phyloP scores from a whole-genome alignment of 345 rosid genomes.

The Odontarrhena argentea region DNA sequence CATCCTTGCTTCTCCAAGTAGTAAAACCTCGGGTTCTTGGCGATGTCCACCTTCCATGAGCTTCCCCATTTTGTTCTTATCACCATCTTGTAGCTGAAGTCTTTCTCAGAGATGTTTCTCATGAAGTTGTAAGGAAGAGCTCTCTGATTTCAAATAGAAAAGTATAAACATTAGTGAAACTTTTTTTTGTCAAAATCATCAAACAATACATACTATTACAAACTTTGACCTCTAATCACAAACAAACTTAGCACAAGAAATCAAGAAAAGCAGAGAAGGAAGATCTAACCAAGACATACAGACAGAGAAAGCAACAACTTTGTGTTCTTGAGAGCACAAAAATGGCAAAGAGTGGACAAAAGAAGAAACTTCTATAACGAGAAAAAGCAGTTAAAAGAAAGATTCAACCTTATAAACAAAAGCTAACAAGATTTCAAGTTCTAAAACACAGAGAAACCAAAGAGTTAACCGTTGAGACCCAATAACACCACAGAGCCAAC shows the following conservation, averaged over 20 bases:
- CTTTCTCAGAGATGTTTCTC: background rate
- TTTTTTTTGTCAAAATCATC: background rate
- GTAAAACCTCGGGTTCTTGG: conserved; percentile 21
- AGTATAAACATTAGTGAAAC: background rate
- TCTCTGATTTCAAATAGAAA: conserved; percentile 22
- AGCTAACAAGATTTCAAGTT: background rate
- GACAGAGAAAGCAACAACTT: conserved; percentile 17
- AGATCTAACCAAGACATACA: background rate
- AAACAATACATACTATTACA: background rate
- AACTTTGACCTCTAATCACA: background rate
- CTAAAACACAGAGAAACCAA: background rate
- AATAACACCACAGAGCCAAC: background rate
- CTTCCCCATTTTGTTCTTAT: conserved; percentile 26
- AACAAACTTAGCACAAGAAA: no score
- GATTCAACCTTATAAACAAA: background rate
- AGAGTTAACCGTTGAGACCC: background rate
- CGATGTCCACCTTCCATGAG: conserved; percentile 24
- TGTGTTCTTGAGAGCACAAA: background rate
- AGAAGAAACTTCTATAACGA: background rate
- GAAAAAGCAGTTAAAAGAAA: conserved; percentile 17
- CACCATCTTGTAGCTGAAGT: conserved; percentile 36
- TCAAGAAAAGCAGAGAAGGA: no score
- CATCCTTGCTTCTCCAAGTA: conserved; percentile 39
- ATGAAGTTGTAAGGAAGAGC: conserved; percentile 30
- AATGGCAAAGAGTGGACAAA: conserved; percentile 4